Conservation (phyloP, 2,329 filamentous ascomycete species). For the Colletotrichum echinochloae region DNA sequence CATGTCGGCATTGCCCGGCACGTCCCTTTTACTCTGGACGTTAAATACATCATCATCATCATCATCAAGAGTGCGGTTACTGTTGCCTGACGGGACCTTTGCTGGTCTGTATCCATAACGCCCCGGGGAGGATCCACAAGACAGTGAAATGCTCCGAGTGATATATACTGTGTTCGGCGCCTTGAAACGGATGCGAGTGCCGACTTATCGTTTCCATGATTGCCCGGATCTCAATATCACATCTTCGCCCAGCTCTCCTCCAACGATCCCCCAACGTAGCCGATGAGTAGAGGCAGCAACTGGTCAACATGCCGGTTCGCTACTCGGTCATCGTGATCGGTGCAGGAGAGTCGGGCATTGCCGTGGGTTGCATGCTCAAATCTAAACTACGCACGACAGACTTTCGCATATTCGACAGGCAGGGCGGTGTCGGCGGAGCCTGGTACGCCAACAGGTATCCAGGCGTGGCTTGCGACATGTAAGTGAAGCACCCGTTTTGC, state of each 20-base stretch:
- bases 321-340: constrained; percentile 14
- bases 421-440: constrained; percentile 5
- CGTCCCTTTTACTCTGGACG: too few relatives aligned
- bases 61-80: neutral
- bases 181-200: neutral
- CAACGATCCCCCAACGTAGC: neutral
- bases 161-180: neutral
- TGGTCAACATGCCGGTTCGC: neutral
- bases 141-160: neutral
- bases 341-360: constrained; percentile 12
- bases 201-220: neutral
- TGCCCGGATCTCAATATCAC: neutral
- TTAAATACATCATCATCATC: too few relatives aligned
- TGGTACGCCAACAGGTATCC: constrained; percentile 12
- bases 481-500: neutral
- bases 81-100: constrained; percentile 1
- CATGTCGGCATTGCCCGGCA: too few relatives aligned
- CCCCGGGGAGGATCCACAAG: neutral
- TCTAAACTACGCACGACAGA: constrained; percentile 4
- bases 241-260: neutral
- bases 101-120: constrained; percentile 3
- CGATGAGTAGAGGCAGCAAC: neutral
- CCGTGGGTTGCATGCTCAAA: constrained; percentile 17
- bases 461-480: constrained; percentile 15
- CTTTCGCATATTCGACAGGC: constrained; percentile 14